phyloP scores from a whole-genome alignment of 2,329 filamentous ascomycete genomes.

The Aspergillus bombycis region DNA sequence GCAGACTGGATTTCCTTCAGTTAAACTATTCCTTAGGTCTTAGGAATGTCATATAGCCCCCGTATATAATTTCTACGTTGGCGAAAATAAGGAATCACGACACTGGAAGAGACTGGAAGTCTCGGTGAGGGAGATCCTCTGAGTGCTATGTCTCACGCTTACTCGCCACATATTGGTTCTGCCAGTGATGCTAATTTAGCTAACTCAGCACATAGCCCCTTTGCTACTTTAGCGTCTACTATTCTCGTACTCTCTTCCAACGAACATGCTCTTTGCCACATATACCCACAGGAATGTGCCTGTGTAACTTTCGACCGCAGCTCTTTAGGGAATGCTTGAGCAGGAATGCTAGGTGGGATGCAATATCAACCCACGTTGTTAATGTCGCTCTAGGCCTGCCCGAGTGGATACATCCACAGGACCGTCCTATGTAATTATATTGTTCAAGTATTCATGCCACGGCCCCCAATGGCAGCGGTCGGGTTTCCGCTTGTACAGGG shows the following conservation, averaged over 20 bases:
- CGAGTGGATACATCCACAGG: neutral
- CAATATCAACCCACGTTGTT: too few relatives aligned
- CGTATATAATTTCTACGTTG: conserved; percentile 2
- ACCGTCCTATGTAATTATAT: neutral
- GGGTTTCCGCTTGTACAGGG: too few relatives aligned
- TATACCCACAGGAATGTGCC: too few relatives aligned
- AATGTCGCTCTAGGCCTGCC: too few relatives aligned
- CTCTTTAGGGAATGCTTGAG: too few relatives aligned
- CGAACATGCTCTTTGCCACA: too few relatives aligned
- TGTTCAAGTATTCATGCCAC: neutral
- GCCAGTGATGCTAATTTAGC: neutral
- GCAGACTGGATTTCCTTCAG: neutral
- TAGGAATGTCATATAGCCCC: neutral
- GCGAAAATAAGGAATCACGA: neutral
- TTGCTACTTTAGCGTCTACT: neutral
- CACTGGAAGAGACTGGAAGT: neutral
- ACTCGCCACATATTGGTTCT: too few relatives aligned
- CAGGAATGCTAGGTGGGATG: neutral
- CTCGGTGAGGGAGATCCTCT: neutral
- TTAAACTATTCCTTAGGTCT: neutral
- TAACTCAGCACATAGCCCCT: neutral
- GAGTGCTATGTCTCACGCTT: neutral
- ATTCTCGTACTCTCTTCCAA: too few relatives aligned
- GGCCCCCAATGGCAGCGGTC: neutral
- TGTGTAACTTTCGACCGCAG: too few relatives aligned